phyloP scores from a whole-genome alignment of 306 rosid genomes.

The Cicer cuneatum region DNA sequence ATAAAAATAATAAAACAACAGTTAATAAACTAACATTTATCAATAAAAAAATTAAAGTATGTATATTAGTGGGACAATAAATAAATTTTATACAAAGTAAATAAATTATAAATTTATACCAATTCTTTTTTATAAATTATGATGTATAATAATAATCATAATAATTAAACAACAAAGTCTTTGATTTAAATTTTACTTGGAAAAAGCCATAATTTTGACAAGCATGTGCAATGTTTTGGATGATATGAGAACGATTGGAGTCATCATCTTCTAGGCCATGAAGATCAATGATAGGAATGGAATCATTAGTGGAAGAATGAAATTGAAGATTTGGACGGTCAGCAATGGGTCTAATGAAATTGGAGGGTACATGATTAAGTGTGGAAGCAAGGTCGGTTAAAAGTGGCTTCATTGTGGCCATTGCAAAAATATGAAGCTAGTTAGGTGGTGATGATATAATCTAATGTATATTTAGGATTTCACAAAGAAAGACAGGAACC shows the following conservation, averaged over 20 bases:
- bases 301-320: neutral
- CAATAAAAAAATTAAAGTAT: too few relatives aligned
- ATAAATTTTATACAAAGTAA: neutral
- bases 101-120: neutral
- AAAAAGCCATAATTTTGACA: constrained; percentile 75
- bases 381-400: constrained; percentile 45
- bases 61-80: neutral
- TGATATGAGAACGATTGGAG: constrained; percentile 31
- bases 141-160: neutral
- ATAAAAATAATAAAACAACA: too few relatives aligned
- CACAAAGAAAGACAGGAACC: neutral
- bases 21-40: too few relatives aligned
- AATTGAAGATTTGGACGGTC: constrained; percentile 47
- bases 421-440: neutral
- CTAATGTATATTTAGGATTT: neutral
- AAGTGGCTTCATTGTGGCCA: constrained; percentile 29
- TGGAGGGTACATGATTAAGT: constrained; percentile 39
- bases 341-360: constrained; percentile 40
- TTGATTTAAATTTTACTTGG: constrained; percentile 53
- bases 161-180: neutral
- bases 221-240: constrained; percentile 58
- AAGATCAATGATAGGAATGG: constrained; percentile 42
- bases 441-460: too few relatives aligned
- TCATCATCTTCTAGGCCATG: constrained; percentile 5
- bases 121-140: too few relatives aligned